Evolutionary conservation across 202 grass and related monocot genomes (phyloP).

Genomic region (Carex sylvatica): DNA sequence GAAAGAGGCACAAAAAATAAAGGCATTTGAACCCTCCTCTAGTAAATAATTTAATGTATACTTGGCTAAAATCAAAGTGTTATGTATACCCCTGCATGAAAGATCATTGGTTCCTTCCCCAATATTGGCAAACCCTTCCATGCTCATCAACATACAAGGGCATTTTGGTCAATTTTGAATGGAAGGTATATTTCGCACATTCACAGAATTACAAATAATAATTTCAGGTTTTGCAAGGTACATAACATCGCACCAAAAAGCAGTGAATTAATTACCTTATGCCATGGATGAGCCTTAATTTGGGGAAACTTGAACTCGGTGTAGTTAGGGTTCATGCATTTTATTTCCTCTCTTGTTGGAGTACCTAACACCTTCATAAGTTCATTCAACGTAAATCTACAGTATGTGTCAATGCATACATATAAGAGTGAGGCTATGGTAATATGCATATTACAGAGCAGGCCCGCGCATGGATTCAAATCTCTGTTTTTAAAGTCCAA

Average conservation of each 20-base stretch:
- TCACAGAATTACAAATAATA: neutral
- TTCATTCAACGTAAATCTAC: slow-evolving; percentile 28
- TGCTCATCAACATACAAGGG: neutral
- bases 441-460: no score
- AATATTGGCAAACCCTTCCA: neutral
- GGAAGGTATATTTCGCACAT: neutral
- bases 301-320: slow-evolving; percentile 95
- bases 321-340: slow-evolving; percentile 99
- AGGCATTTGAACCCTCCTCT: no score
- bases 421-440: no score
- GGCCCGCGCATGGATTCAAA: no score
- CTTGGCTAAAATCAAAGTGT: neutral
- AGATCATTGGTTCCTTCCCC: neutral
- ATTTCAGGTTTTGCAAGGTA: neutral
- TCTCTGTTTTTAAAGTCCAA: no score
- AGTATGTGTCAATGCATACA: neutral
- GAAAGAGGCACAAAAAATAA: no score
- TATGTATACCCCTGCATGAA: neutral
- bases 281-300: slow-evolving; percentile 97
- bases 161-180: neutral
- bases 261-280: slow-evolving; percentile 56
- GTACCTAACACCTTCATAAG: slow-evolving; percentile 84
- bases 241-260: neutral
- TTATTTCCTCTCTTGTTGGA: slow-evolving; percentile 99
- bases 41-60: neutral